Evolutionary conservation across 352 stramenopile genomes (phyloP), one percentile per base, ranked within the genome.

Genomic region (Halophytophthora polymorphica): DNA sequence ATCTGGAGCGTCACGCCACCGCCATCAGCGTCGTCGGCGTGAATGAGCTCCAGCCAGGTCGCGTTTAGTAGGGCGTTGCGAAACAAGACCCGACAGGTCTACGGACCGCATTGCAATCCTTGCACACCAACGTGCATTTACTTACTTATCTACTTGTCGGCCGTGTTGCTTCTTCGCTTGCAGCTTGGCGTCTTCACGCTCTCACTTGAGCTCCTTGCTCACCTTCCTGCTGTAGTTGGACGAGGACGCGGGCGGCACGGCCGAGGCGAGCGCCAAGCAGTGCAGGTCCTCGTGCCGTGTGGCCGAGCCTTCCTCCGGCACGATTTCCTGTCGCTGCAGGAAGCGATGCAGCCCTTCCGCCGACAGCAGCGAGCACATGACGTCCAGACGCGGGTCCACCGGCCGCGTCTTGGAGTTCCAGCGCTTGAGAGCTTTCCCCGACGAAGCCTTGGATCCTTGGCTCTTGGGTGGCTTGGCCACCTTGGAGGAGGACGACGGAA

Each of bases 291-390:
- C 69, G 35, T 90, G 83, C 11, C 58, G 35, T 6, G 59, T 35
- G 17, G 66, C 54, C n/a, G 45, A 41, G 5, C 57, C 61, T 10
- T 74, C 52, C 5, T 61, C 47, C 2, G 69, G 48, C 3, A 83
- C 59, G 18, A 90, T 77, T 31, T 77, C 66, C 19, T 90, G 72
- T n/a, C 67, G 52, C 43, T 82, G 53, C 1, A 92, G 59, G 47
- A 81, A 90, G 18, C 73, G 65, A 19, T 76, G 71, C n/a, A 94
- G 48, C 0, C 77, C 81, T 12, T 82, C 58, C 2, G 69, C 71
- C 2, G 83, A 94, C 52, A 94, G 56, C 4, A 94, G 53, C 12
- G 83, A 94, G 56, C 83, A 92, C 45, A 94, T 59, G 19, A 86
- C 83, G 64, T 94, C 78, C 34, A 94, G 56, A 21, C 81, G 69